Conservation (phyloP, 768 basidiomycete genomes). For the Suillus spraguei region DNA sequence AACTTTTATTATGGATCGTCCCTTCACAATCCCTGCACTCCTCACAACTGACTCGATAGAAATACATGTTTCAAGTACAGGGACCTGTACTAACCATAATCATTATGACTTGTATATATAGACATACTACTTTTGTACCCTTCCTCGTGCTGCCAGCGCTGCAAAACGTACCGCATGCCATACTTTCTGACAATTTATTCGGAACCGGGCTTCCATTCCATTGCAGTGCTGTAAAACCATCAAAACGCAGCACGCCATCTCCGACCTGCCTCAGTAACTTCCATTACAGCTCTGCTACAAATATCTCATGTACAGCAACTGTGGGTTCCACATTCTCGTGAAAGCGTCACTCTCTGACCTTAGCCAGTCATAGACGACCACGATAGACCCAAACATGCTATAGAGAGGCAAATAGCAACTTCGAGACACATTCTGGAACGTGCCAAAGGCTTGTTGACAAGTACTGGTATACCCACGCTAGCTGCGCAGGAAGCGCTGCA, state of each 20-base stretch:
- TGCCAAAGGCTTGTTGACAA: constrained; percentile 39
- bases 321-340: not conserved
- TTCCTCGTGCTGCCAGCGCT: constrained; percentile 1
- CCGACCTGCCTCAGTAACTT: not conserved
- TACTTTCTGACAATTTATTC: not conserved
- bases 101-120: not conserved
- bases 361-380: not conserved
- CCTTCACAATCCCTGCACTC: not conserved
- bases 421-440: constrained; percentile 36
- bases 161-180: not conserved
- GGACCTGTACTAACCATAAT: not conserved
- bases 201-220: not conserved
- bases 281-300: not conserved
- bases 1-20: not conserved
- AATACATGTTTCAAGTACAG: not conserved
- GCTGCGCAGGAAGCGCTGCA: constrained; percentile 10
- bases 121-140: not conserved
- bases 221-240: not conserved
- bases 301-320: not conserved
- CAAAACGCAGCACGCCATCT: not conserved
- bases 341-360: not conserved
- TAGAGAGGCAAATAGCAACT: constrained; percentile 8
- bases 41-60: not conserved
- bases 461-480: constrained; percentile 28
- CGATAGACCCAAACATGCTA: not conserved